Percentiles rank a stretch among this genome's conserved stretches.
These are phyloP conservation scores for Psilocybe mexicana DNA, from an alignment of 1,284 basidiomycete species.

Conservation along the genomic window DNA sequence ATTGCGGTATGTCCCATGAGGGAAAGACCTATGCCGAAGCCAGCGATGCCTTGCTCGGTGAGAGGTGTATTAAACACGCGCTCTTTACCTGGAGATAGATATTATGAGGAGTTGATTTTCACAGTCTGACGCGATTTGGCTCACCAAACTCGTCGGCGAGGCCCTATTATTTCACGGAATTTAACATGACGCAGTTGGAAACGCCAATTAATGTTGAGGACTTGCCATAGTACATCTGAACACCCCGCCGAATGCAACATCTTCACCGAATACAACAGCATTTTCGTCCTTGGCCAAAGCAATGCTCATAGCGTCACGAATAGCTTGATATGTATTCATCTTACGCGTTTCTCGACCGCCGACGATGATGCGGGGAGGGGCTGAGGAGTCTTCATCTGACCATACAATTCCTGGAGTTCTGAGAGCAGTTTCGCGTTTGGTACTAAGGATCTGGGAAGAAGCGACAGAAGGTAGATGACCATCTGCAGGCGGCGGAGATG, in stretches of 20 bases:
- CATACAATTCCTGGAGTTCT: constrained; percentile 73
- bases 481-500: constrained; percentile 68
- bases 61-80: constrained; percentile 95
- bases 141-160: constrained; percentile 90
- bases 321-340: constrained; percentile 90
- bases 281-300: constrained; percentile 84
- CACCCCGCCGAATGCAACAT: constrained; percentile 92
- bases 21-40: constrained; percentile 91
- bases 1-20: constrained; percentile 94
- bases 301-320: constrained; percentile 87
- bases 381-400: constrained; percentile 58
- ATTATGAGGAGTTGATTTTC: background rate
- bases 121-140: constrained; percentile 6
- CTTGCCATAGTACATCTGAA: constrained; percentile 85
- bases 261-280: constrained; percentile 91
- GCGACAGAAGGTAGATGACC: constrained; percentile 72
- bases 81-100: constrained; percentile 63
- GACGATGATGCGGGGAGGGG: constrained; percentile 48
- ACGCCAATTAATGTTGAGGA: constrained; percentile 6
- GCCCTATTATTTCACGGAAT: constrained; percentile 49
- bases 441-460: constrained; percentile 60
- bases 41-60: constrained; percentile 93
- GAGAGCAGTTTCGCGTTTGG: constrained; percentile 67
- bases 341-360: constrained; percentile 82
- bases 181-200: background rate